Conservation (phyloP, 495 filamentous ascomycete genomes). For the Penicillium cataractarum region DNA sequence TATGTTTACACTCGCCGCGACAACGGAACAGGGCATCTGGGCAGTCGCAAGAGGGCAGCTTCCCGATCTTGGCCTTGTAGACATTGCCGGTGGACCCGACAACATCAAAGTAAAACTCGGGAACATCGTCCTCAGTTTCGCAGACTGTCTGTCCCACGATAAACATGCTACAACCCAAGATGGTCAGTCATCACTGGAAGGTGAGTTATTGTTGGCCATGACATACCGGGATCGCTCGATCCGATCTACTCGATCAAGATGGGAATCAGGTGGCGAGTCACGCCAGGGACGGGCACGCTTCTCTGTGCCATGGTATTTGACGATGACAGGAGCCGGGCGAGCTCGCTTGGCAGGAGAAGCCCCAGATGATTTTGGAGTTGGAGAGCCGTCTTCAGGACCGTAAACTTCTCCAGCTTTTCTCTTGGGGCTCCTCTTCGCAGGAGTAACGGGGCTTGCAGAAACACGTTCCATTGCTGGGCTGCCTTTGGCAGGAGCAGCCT, state of each 20-base stretch:
- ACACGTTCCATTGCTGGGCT: background rate
- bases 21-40: conserved; percentile 63
- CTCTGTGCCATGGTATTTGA: conserved; percentile 28
- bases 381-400: conserved; percentile 18
- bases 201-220: background rate
- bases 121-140: conserved; percentile 42
- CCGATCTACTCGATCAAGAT: conserved; percentile 44
- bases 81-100: conserved; percentile 78
- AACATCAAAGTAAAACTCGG: conserved; percentile 63
- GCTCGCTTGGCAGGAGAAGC: conserved; percentile 18
- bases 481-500: background rate
- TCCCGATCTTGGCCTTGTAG: conserved; percentile 62
- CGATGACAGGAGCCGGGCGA: background rate
- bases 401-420: background rate
- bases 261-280: conserved; percentile 41
- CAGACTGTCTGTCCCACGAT: conserved; percentile 53
- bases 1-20: conserved; percentile 79
- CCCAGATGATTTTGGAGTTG: conserved; percentile 22
- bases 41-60: conserved; percentile 67
- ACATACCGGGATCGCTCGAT: conserved; percentile 46
- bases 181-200: background rate
- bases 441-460: background rate
- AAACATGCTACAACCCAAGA: conserved; percentile 52
- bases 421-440: background rate
- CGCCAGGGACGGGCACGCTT: conserved; percentile 46